Conservation (phyloP, 345 rosid genomes). For the Syzygium aqueum region DNA sequence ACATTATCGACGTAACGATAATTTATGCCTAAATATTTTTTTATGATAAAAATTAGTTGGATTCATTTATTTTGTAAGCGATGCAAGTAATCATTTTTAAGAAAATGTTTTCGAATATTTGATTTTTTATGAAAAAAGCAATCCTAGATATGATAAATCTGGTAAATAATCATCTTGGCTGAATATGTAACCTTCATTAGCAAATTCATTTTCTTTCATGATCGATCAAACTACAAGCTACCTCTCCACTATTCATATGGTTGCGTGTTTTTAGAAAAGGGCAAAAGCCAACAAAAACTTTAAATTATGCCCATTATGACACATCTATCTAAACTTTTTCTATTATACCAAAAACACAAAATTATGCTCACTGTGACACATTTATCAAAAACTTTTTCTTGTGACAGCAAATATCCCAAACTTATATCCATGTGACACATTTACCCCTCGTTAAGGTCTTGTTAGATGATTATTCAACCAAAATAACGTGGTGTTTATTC, state of each 20-base stretch:
- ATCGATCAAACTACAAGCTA: background rate
- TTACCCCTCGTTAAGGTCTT: too few relatives aligned
- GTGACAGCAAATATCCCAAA: too few relatives aligned
- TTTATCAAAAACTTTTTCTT: too few relatives aligned
- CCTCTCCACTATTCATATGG: background rate
- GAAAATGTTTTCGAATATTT: background rate
- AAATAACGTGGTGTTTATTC: too few relatives aligned
- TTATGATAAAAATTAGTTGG: background rate
- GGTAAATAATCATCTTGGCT: background rate
- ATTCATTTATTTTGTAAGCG: fast-evolving
- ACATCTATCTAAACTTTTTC: too few relatives aligned
- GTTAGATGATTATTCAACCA: too few relatives aligned
- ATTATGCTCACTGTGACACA: too few relatives aligned
- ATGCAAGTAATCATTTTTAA: background rate
- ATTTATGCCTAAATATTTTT: background rate
- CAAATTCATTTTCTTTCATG: background rate
- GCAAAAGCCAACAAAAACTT: too few relatives aligned
- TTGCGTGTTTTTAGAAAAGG: background rate
- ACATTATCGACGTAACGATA: background rate
- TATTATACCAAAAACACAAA: too few relatives aligned
- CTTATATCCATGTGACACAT: too few relatives aligned
- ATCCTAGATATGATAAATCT: background rate
- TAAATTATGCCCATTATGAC: too few relatives aligned
- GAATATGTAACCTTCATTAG: background rate
- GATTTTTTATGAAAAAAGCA: background rate